A percentile compares a stretch with the other conserved stretches of the same genome.
Evolutionary conservation across 2,329 filamentous ascomycete species (phyloP).

Genomic region (Cephalotrichum gorgonifer): DNA sequence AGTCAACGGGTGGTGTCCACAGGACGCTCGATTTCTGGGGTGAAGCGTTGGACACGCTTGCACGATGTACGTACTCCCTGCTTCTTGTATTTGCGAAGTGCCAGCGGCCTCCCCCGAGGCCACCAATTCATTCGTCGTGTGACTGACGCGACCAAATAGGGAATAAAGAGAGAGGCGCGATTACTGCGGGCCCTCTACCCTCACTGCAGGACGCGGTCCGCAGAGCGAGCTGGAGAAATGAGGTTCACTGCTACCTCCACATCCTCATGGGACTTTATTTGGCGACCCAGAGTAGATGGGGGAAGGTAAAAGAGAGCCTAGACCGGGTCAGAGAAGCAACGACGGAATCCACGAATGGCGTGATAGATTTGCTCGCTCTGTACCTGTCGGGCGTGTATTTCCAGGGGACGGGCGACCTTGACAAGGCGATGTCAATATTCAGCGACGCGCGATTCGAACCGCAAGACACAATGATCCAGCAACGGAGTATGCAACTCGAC

Average conservation of each 20-base stretch:
- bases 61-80: slow-evolving; percentile 30
- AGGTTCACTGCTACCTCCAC: slow-evolving; percentile 58
- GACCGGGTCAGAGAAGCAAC: slow-evolving; percentile 38
- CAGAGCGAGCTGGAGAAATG: slow-evolving; percentile 52
- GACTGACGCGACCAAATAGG: slow-evolving; percentile 7
- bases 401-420: slow-evolving; percentile 66
- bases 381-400: slow-evolving; percentile 69
- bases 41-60: slow-evolving; percentile 32
- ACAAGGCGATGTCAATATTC: slow-evolving; percentile 58
- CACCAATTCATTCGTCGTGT: background rate
- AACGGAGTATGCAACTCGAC: slow-evolving; percentile 47
- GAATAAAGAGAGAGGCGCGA: slow-evolving; percentile 17
- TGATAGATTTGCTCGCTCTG: slow-evolving; percentile 38
- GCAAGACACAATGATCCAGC: slow-evolving; percentile 24
- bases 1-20: slow-evolving; percentile 20
- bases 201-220: slow-evolving; percentile 47
- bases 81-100: slow-evolving; percentile 8
- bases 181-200: slow-evolving; percentile 21
- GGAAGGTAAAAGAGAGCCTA: slow-evolving; percentile 48
- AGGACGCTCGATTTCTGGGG: slow-evolving; percentile 28
- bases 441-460: slow-evolving; percentile 50
- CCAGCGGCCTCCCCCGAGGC: background rate
- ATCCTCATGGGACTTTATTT: slow-evolving; percentile 62
- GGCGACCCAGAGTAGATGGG: slow-evolving; percentile 62
- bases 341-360: slow-evolving; percentile 27